Percentiles rank a stretch among this genome's conserved stretches.
Conservation (phyloP, 352 stramenopile species). For the Globisporangium nodosum region DNA sequence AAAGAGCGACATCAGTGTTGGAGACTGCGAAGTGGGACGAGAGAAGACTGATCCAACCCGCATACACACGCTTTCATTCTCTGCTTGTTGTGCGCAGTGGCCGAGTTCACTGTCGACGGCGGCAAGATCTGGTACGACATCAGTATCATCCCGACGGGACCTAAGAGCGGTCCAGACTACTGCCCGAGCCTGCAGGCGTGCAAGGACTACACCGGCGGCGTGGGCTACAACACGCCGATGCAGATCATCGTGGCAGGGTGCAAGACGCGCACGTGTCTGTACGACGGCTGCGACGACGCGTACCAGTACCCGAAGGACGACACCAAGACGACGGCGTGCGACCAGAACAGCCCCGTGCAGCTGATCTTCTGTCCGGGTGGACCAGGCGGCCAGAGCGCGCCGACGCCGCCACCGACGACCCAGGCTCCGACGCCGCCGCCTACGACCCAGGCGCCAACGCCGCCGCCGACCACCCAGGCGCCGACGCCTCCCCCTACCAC, state of each 20-base stretch:
- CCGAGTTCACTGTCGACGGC: conserved; percentile 50
- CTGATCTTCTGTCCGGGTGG: conserved; percentile 47
- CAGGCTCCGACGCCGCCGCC: conserved; percentile 6
- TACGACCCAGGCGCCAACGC: conserved; percentile 7
- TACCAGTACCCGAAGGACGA: conserved; percentile 73
- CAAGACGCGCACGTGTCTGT: conserved; percentile 41
- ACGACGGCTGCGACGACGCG: conserved; percentile 44
- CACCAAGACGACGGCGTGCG: conserved; percentile 60
- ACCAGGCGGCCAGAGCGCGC: conserved; percentile 15
- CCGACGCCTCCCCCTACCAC: conserved; percentile 8
- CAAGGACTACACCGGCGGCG: conserved; percentile 50
- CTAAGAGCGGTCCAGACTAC: conserved; percentile 39
- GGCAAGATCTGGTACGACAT: conserved; percentile 63
- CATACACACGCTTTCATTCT: background rate
- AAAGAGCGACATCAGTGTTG: background rate
- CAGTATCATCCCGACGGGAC: conserved; percentile 64
- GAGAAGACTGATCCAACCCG: too few relatives aligned
- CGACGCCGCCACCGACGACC: conserved; percentile 10
- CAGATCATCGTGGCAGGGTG: conserved; percentile 49
- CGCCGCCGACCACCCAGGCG: conserved; percentile 13
- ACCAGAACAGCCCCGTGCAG: conserved; percentile 27
- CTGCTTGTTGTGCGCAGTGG: conserved; percentile 23
- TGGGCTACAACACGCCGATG: conserved; percentile 64
- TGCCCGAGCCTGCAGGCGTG: conserved; percentile 44
- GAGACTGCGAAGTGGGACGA: too few relatives aligned